Evolutionary conservation across 441 rosid species (phyloP), one percentile per base, ranked within the genome.

Genomic region (Isatis lusitanica): DNA sequence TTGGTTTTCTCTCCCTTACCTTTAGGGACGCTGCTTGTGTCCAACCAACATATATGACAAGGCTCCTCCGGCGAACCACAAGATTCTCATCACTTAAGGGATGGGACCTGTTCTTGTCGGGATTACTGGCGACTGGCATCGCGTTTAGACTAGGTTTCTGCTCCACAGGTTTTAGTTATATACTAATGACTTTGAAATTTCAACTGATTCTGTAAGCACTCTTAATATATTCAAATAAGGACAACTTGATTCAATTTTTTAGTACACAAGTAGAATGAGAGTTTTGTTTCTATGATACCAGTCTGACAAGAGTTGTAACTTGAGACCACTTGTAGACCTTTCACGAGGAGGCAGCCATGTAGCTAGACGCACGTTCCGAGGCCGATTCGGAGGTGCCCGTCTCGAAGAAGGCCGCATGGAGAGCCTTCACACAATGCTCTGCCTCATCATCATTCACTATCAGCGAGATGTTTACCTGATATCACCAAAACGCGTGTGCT

Each of bases 391-490:
- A 50, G 53, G 8, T 16, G 39, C 76, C 63, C 7, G 68, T 74
- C 67, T 89, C 92, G 33, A 90, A 91, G 82, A 93, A 93, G 26
- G 87, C 73, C 9, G 82, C 47, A 67, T 93, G 94, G 67, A 91
- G 88, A 67, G 96, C 86, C 73, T 86, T 82, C 46, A 91, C 98
- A 59, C 94, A 91, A 56, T 83, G 85, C 76, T 93, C 96, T 6
- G 97, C 87, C 84, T 93, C 92, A 3, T 83, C 72, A 26, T 90
- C 93, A 39, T 90, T 81, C 74, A 93, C 97, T 2, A 93, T 87
- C 83, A 93, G 78, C 12, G 97, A 91, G 77, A 93, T 91, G 62
- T 93, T 93, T 48, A 93, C 98, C 97, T 90, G 66, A 35, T 31
- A n/a, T 33, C 56, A 53, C 24, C 69, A 52, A 31, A 39, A 38